Conservation (phyloP, 805 yeast genomes). For the Candida qinlingensis region DNA sequence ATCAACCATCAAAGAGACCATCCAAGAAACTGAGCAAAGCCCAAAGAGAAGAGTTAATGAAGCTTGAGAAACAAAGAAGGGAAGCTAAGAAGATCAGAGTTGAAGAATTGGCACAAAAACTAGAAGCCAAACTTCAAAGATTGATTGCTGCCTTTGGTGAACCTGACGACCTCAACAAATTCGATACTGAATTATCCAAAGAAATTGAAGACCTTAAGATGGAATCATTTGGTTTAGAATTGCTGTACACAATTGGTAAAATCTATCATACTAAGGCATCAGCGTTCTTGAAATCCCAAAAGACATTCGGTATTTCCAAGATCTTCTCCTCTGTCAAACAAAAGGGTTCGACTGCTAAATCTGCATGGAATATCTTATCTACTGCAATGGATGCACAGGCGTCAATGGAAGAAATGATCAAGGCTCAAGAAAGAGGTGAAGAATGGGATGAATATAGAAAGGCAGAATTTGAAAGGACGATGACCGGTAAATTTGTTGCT, state of each 20-base stretch:
- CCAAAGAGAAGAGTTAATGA: slow-evolving; percentile 45
- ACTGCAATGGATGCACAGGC: slow-evolving; percentile 86
- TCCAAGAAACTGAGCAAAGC: slow-evolving; percentile 27
- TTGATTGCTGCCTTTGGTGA: slow-evolving; percentile 41
- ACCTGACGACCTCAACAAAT: slow-evolving; percentile 43
- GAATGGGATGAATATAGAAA: slow-evolving; percentile 51
- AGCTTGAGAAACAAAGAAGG: slow-evolving; percentile 50
- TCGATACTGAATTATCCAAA: slow-evolving; percentile 42
- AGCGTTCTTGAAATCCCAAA: slow-evolving; percentile 67
- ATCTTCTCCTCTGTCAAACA: slow-evolving; percentile 77
- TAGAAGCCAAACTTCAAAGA: slow-evolving; percentile 42
- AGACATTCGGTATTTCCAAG: slow-evolving; percentile 83
- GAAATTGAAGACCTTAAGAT: slow-evolving; percentile 81
- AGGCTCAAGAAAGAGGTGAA: slow-evolving; percentile 56
- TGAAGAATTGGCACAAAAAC: slow-evolving; percentile 42
- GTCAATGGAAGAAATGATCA: slow-evolving; percentile 67
- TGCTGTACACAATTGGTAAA: slow-evolving; percentile 77
- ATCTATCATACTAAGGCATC: slow-evolving; percentile 72
- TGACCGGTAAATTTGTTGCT: slow-evolving; percentile 85
- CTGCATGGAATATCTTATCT: slow-evolving; percentile 75
- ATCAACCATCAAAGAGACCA: background rate
- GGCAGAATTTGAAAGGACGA: slow-evolving; percentile 73
- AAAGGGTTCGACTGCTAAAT: slow-evolving; percentile 77
- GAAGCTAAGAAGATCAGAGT: slow-evolving; percentile 44
- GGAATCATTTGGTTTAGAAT: slow-evolving; percentile 92